Evolutionary conservation across 2,329 filamentous ascomycete genomes (phyloP), one percentile per base, ranked within the genome.

Genomic region (Xenosphaeropsis pyriputrescens): DNA sequence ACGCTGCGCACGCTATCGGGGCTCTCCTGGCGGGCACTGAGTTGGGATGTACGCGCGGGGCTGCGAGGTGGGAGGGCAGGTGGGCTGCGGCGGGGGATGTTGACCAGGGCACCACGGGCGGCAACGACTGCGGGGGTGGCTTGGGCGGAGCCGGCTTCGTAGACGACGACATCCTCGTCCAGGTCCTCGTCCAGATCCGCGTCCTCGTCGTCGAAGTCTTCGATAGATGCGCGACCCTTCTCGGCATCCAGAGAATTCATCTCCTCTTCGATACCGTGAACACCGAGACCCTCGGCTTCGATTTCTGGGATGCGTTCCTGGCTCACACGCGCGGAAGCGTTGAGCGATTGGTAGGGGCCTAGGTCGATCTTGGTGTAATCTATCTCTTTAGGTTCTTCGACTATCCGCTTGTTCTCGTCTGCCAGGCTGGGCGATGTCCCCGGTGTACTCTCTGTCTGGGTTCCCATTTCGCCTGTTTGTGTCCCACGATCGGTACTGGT

Each of bases 51-150:
- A 44, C 54, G 44, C 8, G 77, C 76, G 1, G 85, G 80, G 52
- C 82, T 93, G 35, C 86, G 69, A 3, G 74, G 68, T 1, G 88
- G 88, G 15, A 52, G 68, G 7, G 82, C 76, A 2, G 88, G 86
- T 1, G 85, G 74, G 1, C 78, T 59, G 29, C 85, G 72, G 60
- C 89, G 93, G 11, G 83, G 76, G 41, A 95, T 93, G 34, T 75
- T 86, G 18, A 95, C 84, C 36, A 95, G 65, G 36, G 80, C 79
- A 17, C 85, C 84, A 51, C 83, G 80, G 30, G 75, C 79, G 18
- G 52, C 55, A 29, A 55, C 47, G 6, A 47, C 45, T 34, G 48
- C 43, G 2, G 80, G 75, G 2, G 72, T 69, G 13, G 69, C 68
- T 43, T 73, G 67, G 13, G 72, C 64, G 4, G 68, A 63, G 11